These are phyloP conservation scores for Suillus brevipes DNA, from an alignment of 768 basidiomycete species.

Conservation along the genomic window DNA sequence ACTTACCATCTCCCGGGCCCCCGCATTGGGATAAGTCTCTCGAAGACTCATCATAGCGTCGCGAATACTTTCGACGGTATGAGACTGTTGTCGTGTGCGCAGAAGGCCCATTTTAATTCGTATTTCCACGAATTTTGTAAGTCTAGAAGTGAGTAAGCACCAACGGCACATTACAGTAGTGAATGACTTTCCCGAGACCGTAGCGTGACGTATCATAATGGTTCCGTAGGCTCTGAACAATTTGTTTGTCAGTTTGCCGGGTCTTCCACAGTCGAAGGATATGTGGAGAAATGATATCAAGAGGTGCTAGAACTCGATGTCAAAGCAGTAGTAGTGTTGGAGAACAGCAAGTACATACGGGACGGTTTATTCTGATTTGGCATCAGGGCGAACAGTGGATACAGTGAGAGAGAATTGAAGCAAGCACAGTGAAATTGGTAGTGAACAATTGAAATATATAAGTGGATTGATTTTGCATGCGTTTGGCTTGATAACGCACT, in stretches of 20 bases:
- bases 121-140: conserved; percentile 1
- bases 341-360: not conserved
- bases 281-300: conserved; percentile 9
- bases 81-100: conserved; percentile 7
- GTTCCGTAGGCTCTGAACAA: conserved; percentile 21
- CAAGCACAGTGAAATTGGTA: not conserved
- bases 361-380: conserved; percentile 9
- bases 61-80: conserved; percentile 22
- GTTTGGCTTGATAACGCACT: too few relatives aligned
- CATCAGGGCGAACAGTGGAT: not conserved
- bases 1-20: conserved; percentile 24
- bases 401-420: not conserved
- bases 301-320: conserved; percentile 9
- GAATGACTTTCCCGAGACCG: conserved; percentile 19
- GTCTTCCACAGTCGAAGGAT: conserved; percentile 23
- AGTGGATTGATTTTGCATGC: too few relatives aligned
- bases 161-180: not conserved
- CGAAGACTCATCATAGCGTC: conserved; percentile 18
- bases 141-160: not conserved
- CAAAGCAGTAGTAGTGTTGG: not conserved
- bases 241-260: conserved; percentile 26
- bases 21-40: conserved; percentile 26
- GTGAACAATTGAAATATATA: too few relatives aligned
- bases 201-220: conserved; percentile 24
- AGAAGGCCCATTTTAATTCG: conserved; percentile 19